Evolutionary conservation across 1,284 basidiomycete genomes (phyloP).

Genomic region (Cutaneotrichosporon arboriforme): DNA sequence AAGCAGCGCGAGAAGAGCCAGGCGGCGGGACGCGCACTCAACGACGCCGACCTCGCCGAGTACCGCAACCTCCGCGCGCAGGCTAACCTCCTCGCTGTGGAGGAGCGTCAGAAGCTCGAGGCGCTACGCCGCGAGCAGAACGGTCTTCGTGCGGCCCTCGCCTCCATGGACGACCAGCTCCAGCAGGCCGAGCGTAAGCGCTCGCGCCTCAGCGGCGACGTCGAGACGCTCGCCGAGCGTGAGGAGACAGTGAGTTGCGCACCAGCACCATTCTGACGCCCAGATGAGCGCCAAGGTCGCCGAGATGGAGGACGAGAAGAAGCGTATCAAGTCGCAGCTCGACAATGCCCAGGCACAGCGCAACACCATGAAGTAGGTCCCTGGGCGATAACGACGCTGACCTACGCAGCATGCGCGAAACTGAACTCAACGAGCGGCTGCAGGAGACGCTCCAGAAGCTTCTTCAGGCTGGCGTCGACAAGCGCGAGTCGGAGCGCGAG

Average conservation of each 20-base stretch:
- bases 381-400: background rate
- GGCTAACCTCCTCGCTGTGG: constrained; percentile 72
- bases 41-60: constrained; percentile 75
- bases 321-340: constrained; percentile 35
- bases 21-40: constrained; percentile 65
- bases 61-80: constrained; percentile 65
- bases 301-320: constrained; percentile 45
- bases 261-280: background rate
- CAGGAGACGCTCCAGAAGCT: constrained; percentile 76
- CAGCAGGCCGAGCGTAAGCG: constrained; percentile 61
- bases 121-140: constrained; percentile 77
- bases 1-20: constrained; percentile 68
- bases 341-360: constrained; percentile 39
- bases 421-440: constrained; percentile 85
- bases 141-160: constrained; percentile 60
- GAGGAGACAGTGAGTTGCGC: constrained; percentile 51
- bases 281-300: constrained; percentile 55
- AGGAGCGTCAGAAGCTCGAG: constrained; percentile 82
- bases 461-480: constrained; percentile 79
- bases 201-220: constrained; percentile 60
- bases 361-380: constrained; percentile 31
- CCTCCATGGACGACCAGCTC: constrained; percentile 55
- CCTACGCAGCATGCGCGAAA: constrained; percentile 68
- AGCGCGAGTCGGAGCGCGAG: constrained; percentile 78
- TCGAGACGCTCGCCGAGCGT: constrained; percentile 55